Base-by-base conservation (phyloP, 306 rosid genomes). In the Lithocarpus polystachyus region DNA sequence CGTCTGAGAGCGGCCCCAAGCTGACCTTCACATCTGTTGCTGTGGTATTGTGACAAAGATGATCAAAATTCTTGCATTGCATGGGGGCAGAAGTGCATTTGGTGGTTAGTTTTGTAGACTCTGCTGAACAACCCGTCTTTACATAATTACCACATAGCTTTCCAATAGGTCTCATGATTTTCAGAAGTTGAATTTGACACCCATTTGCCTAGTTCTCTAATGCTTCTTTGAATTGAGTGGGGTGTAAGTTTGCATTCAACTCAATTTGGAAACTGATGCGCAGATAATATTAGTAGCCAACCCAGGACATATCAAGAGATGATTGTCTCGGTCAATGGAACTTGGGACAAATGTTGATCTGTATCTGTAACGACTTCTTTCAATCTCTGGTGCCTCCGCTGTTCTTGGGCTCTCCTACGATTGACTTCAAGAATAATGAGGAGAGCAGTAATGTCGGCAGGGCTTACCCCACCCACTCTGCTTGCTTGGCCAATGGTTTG, bases 401-500 rank as follows among this genome's bases (percentile, higher is more conserved):
- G 90, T 72, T 87, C 92, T 40, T 86, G 90, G 82, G 88, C 90
- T 84, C 75, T 91, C 81, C 97, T 95, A 68, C 92, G 56, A 68
- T 83, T 89, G 82, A 94, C 48, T 81, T 95, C 99, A 4, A 95
- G 94, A 84, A 89, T 90, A 77, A 93, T 90, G 64, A 92, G 93
- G 55, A 95, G 96, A 77, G 97, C 96, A 12, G 98, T 95, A 55
- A 93, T 88, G 82, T 95, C 99, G 15, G 98, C 98, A 40, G 99
- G 98, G 88, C 91, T 95, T 84, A 95, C 99, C 82, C 99, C 99
- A 31, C 99, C 99, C 1, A 95, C 97, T 86, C 98, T 85, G 89
- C 93, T 89, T 72, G 99, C 99, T 83, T 95, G 98, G 70, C 99
- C 99, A 61, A 95, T 85, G 80, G 97, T 89, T 71, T 86, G 89